A percentile compares a stretch with the other conserved stretches of the same genome.
phyloP scores from a whole-genome alignment of 2,329 filamentous ascomycete genomes.

The Fonsecaea pedrosoi region DNA sequence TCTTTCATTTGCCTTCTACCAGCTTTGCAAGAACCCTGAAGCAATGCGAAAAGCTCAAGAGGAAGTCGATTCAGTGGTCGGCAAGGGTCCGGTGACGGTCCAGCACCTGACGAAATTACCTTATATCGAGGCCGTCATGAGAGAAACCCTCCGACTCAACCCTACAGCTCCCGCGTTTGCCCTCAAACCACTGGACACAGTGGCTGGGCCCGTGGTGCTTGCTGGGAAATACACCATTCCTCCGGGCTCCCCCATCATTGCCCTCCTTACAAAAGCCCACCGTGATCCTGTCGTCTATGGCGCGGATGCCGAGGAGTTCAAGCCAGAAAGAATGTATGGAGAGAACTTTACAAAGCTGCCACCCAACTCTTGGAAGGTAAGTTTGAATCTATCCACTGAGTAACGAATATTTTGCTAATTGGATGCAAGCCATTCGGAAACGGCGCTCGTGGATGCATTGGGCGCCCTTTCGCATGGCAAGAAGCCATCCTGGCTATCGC shows the following conservation, averaged over 20 bases:
- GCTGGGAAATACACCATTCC: slow-evolving; percentile 66
- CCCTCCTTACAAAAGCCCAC: slow-evolving; percentile 63
- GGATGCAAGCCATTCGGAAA: slow-evolving; percentile 70
- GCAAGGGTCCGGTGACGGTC: slow-evolving; percentile 58
- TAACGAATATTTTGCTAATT: background rate
- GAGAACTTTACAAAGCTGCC: slow-evolving; percentile 71
- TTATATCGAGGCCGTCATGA: slow-evolving; percentile 70
- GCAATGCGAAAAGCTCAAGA: slow-evolving; percentile 66
- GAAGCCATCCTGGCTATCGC: slow-evolving; percentile 69
- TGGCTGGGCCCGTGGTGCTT: slow-evolving; percentile 31
- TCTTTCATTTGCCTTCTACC: slow-evolving; percentile 69
- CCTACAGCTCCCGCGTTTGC: slow-evolving; percentile 66
- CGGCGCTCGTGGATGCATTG: slow-evolving; percentile 73
- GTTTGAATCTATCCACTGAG: background rate
- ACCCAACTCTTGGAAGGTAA: slow-evolving; percentile 65
- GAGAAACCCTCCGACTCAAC: slow-evolving; percentile 69
- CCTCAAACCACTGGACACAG: slow-evolving; percentile 53
- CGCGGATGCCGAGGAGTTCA: slow-evolving; percentile 69
- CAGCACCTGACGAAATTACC: slow-evolving; percentile 67
- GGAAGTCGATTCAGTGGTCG: slow-evolving; percentile 71
- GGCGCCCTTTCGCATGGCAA: slow-evolving; percentile 76
- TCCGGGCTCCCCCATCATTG: slow-evolving; percentile 58
- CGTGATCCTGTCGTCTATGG: slow-evolving; percentile 70
- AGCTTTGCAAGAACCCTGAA: slow-evolving; percentile 68
- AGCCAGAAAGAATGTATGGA: slow-evolving; percentile 74